Conservation (phyloP, 441 rosid species). For the Syzygium syzygioides region DNA sequence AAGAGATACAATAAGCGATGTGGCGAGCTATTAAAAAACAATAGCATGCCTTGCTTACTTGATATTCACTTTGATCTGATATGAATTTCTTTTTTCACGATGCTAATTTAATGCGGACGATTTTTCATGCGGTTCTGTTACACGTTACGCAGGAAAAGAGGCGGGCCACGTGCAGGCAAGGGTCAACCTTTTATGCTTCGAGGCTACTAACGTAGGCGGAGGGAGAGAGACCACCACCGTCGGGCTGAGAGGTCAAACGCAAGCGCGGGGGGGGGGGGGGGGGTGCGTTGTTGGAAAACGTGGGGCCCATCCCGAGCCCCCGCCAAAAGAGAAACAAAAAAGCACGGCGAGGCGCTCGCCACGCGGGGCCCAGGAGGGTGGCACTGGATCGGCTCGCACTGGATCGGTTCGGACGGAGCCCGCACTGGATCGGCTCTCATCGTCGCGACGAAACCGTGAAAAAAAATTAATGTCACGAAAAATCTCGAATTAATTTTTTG, state of each 20-base stretch:
- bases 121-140: not conserved
- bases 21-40: not conserved
- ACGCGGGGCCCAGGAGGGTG: not conserved
- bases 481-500: no score
- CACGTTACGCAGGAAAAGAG: not conserved
- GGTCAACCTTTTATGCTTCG: not conserved
- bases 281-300: no score
- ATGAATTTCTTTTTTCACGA: not conserved
- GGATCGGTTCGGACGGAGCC: not conserved
- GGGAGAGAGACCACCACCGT: not conserved
- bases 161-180: not conserved
- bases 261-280: not conserved
- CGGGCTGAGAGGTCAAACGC: not conserved
- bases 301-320: not conserved
- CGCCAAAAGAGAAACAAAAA: not conserved
- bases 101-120: not conserved
- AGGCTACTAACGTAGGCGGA: not conserved
- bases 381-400: not conserved
- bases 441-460: not conserved
- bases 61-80: not conserved
- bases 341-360: not conserved
- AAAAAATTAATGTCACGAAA: no score
- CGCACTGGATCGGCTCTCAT: not conserved
- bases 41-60: not conserved
- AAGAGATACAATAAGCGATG: accelerated